A percentile compares a stretch with the other conserved stretches of the same genome.
Conservation (phyloP, 208 protist species). For the Phytomonas sp. region DNA sequence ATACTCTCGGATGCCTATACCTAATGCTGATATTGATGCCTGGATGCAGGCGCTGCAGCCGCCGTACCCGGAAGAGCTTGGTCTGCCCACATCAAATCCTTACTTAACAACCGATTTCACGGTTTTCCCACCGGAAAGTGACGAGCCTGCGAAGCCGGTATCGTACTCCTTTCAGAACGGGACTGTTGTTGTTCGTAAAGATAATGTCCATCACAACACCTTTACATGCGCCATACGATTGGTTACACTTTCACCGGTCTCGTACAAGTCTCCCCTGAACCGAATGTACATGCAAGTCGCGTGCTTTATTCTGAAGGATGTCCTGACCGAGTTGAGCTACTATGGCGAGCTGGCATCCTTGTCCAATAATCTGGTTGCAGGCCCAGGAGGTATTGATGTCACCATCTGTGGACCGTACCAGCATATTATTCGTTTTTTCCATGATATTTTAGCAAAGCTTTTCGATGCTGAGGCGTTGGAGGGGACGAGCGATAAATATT, state of each 20-base stretch:
- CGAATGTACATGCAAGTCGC: constrained; percentile 61
- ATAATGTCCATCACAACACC: constrained; percentile 30
- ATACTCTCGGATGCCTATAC: constrained; percentile 21
- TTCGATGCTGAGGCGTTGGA: constrained; percentile 18
- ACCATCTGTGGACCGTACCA: constrained; percentile 48
- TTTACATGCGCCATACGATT: constrained; percentile 52
- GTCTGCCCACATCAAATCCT: constrained; percentile 41
- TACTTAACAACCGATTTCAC: constrained; percentile 72
- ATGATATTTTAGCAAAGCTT: constrained; percentile 21
- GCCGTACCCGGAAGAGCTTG: constrained; percentile 19
- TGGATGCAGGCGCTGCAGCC: constrained; percentile 27
- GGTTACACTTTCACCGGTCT: constrained; percentile 36
- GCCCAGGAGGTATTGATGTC: constrained; percentile 26
- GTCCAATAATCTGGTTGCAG: constrained; percentile 23
- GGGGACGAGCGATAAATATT: constrained; percentile 32
- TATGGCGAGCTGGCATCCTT: constrained; percentile 57
- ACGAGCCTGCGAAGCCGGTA: background rate
- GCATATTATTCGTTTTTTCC: constrained; percentile 38
- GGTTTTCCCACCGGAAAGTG: constrained; percentile 17
- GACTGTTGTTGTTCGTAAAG: constrained; percentile 31
- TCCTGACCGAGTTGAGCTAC: constrained; percentile 47
- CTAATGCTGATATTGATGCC: constrained; percentile 24
- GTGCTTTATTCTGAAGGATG: constrained; percentile 29
- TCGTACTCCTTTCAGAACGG: constrained; percentile 15
- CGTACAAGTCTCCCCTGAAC: constrained; percentile 30